phyloP scores from a whole-genome alignment of 805 yeast species.

The Saccharomycodes ludwigii region DNA sequence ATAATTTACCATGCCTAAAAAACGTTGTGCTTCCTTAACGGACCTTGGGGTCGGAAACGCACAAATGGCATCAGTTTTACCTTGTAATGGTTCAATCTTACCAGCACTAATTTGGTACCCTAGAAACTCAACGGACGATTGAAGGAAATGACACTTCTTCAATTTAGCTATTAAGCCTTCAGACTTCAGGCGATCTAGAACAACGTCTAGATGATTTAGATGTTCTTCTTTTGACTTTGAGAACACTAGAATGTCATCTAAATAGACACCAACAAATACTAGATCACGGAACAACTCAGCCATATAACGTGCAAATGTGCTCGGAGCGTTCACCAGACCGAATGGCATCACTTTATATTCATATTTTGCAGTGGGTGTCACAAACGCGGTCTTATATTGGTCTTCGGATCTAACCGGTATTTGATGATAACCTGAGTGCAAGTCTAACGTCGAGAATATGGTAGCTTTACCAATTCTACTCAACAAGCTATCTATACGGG shows the following conservation, averaged over 20 bases:
- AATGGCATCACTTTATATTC: constrained; percentile 12
- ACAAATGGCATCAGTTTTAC: constrained; percentile 10
- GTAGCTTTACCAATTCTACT: constrained; percentile 2
- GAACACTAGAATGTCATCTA: constrained; percentile 11
- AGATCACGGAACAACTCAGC: constrained; percentile 10
- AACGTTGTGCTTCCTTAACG: constrained; percentile 10
- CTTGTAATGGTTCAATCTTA: constrained; percentile 8
- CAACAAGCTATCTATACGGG: constrained; percentile 5
- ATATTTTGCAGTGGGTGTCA: constrained; percentile 9
- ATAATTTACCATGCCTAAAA: constrained; percentile 10
- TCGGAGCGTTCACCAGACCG: constrained; percentile 11
- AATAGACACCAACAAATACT: constrained; percentile 8
- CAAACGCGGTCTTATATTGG: constrained; percentile 7
- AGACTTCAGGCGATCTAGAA: too few relatives aligned
- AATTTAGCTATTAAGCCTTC: constrained; percentile 7
- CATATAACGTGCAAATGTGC: constrained; percentile 12
- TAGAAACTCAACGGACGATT: constrained; percentile 7
- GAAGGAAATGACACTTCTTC: constrained; percentile 10
- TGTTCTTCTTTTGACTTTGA: constrained; percentile 6
- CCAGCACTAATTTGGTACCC: constrained; percentile 6
- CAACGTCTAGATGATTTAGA: too few relatives aligned
- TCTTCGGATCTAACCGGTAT: constrained; percentile 6
- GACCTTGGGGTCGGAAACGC: constrained; percentile 6
- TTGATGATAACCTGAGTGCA: constrained; percentile 10
- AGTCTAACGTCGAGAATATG: constrained; percentile 7